Evolutionary conservation across 192 early-diverging fungal species (phyloP).

Genomic region (Coemansia aciculifera): DNA sequence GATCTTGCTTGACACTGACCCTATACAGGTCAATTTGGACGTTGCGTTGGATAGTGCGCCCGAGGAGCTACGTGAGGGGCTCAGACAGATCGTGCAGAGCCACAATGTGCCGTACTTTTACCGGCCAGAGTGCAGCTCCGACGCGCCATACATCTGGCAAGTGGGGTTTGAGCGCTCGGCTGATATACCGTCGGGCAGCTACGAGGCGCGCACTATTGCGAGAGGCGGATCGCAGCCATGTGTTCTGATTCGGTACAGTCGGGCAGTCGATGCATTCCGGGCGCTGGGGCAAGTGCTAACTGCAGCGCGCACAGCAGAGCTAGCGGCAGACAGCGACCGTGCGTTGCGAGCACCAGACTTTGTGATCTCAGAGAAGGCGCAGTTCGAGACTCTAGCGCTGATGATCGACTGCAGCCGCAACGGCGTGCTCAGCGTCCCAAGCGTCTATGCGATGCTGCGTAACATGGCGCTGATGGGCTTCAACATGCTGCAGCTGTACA

Average conservation of each 20-base stretch:
- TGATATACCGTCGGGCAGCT: slow-evolving; percentile 17
- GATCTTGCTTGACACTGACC: slow-evolving; percentile 31
- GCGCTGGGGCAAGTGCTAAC: slow-evolving; percentile 69
- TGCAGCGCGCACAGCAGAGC: slow-evolving; percentile 55
- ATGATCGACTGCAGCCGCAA: slow-evolving; percentile 90
- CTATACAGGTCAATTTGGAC: slow-evolving; percentile 28
- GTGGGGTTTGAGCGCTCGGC: slow-evolving; percentile 34
- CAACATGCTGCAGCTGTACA: slow-evolving; percentile 88
- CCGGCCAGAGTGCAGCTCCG: background rate
- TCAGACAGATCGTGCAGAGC: slow-evolving; percentile 27
- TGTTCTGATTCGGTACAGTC: slow-evolving; percentile 31
- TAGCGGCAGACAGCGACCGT: slow-evolving; percentile 15
- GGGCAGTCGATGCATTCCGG: slow-evolving; percentile 62
- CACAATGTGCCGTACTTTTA: slow-evolving; percentile 44
- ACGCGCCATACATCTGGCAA: slow-evolving; percentile 18
- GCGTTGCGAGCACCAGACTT: slow-evolving; percentile 40
- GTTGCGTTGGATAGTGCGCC: slow-evolving; percentile 35
- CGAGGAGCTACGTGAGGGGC: slow-evolving; percentile 29
- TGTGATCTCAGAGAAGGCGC: slow-evolving; percentile 60
- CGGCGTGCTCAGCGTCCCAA: slow-evolving; percentile 65
- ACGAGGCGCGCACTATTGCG: slow-evolving; percentile 16
- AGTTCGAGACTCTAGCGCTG: slow-evolving; percentile 71
- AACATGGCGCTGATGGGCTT: slow-evolving; percentile 82
- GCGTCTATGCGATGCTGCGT: slow-evolving; percentile 68
- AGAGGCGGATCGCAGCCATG: background rate